Conservation (phyloP, 176 grass and related monocot species). For the Leersia perrieri region DNA sequence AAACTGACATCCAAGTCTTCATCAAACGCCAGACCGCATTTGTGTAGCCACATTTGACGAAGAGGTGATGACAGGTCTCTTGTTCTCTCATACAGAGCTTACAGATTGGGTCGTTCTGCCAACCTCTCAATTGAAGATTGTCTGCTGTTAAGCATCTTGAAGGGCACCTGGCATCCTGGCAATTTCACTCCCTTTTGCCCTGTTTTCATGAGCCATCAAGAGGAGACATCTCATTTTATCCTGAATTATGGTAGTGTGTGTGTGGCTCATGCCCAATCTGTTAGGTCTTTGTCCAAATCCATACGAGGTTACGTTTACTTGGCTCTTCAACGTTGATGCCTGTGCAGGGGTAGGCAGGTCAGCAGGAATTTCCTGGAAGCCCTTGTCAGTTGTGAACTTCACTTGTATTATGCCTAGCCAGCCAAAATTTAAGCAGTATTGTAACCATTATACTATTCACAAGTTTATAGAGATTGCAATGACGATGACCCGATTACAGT, state of each 20-base stretch:
- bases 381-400: neutral
- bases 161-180: neutral
- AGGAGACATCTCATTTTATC: neutral
- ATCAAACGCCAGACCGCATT: too few species aligned
- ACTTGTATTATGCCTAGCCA: neutral
- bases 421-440: neutral
- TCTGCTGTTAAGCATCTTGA: too few species aligned
- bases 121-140: too few species aligned
- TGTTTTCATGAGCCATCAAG: conserved; percentile 17
- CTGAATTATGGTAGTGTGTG: neutral
- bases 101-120: too few species aligned
- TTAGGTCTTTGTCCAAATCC: neutral
- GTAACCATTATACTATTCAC: neutral
- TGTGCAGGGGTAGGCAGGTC: too few species aligned
- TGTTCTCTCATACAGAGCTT: too few species aligned
- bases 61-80: too few species aligned
- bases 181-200: neutral
- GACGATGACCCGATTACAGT: neutral
- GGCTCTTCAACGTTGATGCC: too few species aligned
- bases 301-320: too few species aligned
- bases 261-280: neutral
- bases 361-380: neutral
- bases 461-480: neutral
- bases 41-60: too few species aligned
- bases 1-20: too few species aligned